Evolutionary conservation across 2,329 filamentous ascomycete genomes (phyloP).

Genomic region (Fusarium denticulatum): DNA sequence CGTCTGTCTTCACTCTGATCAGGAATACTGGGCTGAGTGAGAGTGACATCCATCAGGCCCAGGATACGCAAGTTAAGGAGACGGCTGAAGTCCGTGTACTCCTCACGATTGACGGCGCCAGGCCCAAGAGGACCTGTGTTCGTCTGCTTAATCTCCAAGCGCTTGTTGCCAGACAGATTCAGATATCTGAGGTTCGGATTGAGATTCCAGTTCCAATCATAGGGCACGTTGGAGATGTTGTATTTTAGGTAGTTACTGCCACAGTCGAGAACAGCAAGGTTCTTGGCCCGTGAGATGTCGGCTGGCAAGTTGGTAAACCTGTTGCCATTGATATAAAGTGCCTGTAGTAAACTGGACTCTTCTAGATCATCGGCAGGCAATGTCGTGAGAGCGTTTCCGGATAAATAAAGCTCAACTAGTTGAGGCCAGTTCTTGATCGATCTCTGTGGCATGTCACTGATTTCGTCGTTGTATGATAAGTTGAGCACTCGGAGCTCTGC

Average conservation of each 20-base stretch:
- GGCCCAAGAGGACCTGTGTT: conserved; percentile 57
- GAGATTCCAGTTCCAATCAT: conserved; percentile 99
- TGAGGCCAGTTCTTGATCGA: conserved; percentile 91
- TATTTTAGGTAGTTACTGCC: conserved; percentile 97
- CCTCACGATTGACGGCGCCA: conserved; percentile 67
- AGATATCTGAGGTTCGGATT: conserved; percentile 95
- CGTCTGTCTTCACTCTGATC: conserved; percentile 95
- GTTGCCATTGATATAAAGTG: conserved; percentile 96
- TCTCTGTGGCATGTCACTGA: conserved; percentile 90
- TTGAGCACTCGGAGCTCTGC: conserved; percentile 89
- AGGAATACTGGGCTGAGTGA: conserved; percentile 91
- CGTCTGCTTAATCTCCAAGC: conserved; percentile 85
- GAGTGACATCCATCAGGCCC: conserved; percentile 96
- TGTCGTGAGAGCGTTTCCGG: conserved; percentile 91
- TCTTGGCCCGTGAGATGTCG: conserved; percentile 92
- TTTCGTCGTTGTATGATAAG: conserved; percentile 86
- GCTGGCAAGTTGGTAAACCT: conserved; percentile 97
- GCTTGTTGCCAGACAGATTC: conserved; percentile 96
- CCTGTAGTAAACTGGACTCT: conserved; percentile 85
- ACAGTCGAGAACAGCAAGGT: conserved; percentile 90
- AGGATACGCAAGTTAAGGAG: conserved; percentile 85
- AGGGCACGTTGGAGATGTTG: conserved; percentile 98
- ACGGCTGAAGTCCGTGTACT: conserved; percentile 87
- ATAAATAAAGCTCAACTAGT: conserved; percentile 90
- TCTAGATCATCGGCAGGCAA: conserved; percentile 94